Base-by-base conservation (phyloP, 2,329 filamentous ascomycete genomes). In the Trichoderma sp. region DNA sequence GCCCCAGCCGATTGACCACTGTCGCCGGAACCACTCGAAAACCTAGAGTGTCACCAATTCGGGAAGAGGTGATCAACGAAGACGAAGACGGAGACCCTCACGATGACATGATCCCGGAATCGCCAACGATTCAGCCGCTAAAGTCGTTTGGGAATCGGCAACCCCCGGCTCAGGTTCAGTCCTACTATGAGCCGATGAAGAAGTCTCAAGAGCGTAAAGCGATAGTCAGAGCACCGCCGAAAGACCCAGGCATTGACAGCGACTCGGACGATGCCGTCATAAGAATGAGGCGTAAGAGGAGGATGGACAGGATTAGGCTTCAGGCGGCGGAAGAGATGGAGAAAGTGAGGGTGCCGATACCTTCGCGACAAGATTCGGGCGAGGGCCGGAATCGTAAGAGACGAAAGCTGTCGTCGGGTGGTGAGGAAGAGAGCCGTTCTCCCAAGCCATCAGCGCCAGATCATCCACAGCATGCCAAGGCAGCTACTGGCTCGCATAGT, bases 151-250 rank as follows among this genome's bases (percentile, higher is more conserved):
- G 67, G 10, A 68, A 63, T 3, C 72, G 68, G 21, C 73, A 73
- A n/a, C 80, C 79, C 0, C 74, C 78, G 50, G 73, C 73, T 4
- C 74, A 78, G 14, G 34, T 39, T 14, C 34, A 39, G 5, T 39
- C 34, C 12, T 39, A 14, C 21, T 83, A 83, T 64, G 80, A 81
- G 66, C 77, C 78, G 1, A 79, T 82, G 79, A 74, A 75, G 50
- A 74, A 78, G 56, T 83, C 81, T 0, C 81, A 83, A 56, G 77
- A 81, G 68, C 74, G 79, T 39, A 77, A 77, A 54, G 66, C 67
- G 0, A 69, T 66, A 19, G 71, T 71, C 3, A 74, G 72, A 3
- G 55, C 67, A 12, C 43, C 65, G 0, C 69, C 75, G n/a, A 69
- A 71, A 1, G 68, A 68, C 5, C 21, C 73, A 2, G 72, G 72